Percentiles rank a stretch among this genome's conserved stretches.
Conservation (phyloP, 441 rosid species). For the Croton laevigatus region DNA sequence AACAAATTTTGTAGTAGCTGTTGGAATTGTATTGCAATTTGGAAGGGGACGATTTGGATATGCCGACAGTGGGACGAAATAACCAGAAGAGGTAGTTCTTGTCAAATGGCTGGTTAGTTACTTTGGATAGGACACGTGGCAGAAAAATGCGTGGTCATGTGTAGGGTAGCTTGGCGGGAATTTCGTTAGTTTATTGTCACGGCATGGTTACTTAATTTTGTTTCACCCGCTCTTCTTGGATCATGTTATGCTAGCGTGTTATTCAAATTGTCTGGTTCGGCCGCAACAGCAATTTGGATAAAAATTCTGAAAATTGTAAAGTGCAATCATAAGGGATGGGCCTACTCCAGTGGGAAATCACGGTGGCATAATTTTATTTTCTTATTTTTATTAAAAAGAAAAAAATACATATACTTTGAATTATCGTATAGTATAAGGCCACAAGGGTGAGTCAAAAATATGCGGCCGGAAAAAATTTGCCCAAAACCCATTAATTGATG, state of each 20-base stretch:
- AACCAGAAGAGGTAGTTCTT: neutral
- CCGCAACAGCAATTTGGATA: neutral
- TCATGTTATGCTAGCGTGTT: neutral
- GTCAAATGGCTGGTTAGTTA: neutral
- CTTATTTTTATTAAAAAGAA: too few species aligned
- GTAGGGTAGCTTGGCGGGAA: conserved; percentile 18
- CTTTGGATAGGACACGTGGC: conserved; percentile 1
- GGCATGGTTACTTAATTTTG: neutral
- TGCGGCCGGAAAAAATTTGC: neutral
- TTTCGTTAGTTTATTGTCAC: neutral
- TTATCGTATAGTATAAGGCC: too few species aligned
- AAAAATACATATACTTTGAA: too few species aligned
- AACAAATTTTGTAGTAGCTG: neutral
- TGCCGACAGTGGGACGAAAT: conserved; percentile 7
- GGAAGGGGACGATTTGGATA: neutral
- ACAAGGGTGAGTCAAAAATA: neutral
- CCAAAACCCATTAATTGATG: conserved; percentile 3
- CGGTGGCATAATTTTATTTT: too few species aligned
- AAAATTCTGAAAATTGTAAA: too few species aligned
- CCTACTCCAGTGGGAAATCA: too few species aligned
- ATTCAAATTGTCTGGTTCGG: too few species aligned
- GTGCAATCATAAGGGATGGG: too few species aligned
- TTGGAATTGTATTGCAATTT: neutral
- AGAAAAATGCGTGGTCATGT: neutral
- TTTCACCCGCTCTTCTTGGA: neutral